phyloP scores from a whole-genome alignment of 768 basidiomycete genomes.

The Paxillus rubicundulus region DNA sequence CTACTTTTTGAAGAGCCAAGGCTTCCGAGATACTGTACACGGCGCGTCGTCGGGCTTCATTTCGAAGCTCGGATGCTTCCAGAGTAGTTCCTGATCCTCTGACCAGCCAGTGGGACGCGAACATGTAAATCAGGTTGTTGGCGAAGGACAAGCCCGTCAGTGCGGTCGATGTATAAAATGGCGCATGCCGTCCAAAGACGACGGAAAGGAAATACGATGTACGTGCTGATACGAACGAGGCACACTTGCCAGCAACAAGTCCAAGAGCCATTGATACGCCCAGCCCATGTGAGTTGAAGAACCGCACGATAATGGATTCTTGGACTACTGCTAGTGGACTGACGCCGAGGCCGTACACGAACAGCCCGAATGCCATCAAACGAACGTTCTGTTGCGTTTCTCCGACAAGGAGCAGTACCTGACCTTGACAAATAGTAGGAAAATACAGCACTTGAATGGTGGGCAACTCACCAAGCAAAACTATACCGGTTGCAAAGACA shows the following conservation, averaged over 20 bases:
- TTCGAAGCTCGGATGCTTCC: slow-evolving; percentile 59
- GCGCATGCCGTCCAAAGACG: slow-evolving; percentile 63
- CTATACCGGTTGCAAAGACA: slow-evolving; percentile 71
- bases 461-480: slow-evolving; percentile 52
- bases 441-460: background rate
- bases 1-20: slow-evolving; percentile 61
- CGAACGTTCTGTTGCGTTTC: slow-evolving; percentile 59
- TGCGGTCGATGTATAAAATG: slow-evolving; percentile 66
- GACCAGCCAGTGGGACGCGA: slow-evolving; percentile 62
- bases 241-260: slow-evolving; percentile 75
- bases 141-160: slow-evolving; percentile 65
- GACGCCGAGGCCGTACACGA: slow-evolving; percentile 76
- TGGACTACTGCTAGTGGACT: slow-evolving; percentile 81
- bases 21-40: slow-evolving; percentile 51
- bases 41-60: slow-evolving; percentile 50
- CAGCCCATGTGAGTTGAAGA: slow-evolving; percentile 73
- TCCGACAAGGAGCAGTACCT: slow-evolving; percentile 64
- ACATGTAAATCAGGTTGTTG: slow-evolving; percentile 67
- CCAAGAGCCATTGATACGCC: slow-evolving; percentile 81
- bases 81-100: slow-evolving; percentile 58
- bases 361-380: slow-evolving; percentile 72
- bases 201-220: slow-evolving; percentile 77
- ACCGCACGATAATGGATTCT: slow-evolving; percentile 81
- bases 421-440: slow-evolving; percentile 41
- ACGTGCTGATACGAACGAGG: slow-evolving; percentile 72